Evolutionary conservation across 2,329 filamentous ascomycete genomes (phyloP).

Genomic region (Fusarium udum): DNA sequence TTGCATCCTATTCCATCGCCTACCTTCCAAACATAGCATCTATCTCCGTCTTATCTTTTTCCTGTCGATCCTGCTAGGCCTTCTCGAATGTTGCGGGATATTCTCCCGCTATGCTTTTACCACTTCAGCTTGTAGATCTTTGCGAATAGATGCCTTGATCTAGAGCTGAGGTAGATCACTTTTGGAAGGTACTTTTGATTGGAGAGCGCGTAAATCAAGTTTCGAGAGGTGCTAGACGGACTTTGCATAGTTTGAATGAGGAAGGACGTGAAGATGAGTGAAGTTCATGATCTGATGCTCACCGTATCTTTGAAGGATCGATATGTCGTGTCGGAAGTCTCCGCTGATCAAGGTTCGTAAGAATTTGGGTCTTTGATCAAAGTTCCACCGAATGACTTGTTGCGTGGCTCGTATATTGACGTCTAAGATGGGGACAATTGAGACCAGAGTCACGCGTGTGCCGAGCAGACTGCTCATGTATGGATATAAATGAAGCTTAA

Average conservation of each 20-base stretch:
- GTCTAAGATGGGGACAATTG: too few species aligned
- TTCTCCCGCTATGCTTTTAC: neutral
- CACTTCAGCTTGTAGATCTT: neutral
- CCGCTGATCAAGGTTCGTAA: neutral
- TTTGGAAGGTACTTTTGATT: constrained; percentile 3
- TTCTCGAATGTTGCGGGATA: neutral
- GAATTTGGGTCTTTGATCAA: neutral
- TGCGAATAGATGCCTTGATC: neutral
- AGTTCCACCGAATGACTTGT: neutral
- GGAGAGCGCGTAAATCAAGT: neutral
- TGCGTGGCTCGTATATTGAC: neutral
- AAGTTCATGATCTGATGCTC: constrained; percentile 1
- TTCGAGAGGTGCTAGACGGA: neutral
- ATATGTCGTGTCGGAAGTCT: neutral
- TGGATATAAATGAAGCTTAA: neutral
- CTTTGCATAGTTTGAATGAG: neutral
- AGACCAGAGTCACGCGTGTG: too few species aligned
- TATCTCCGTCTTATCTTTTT: constrained; percentile 9
- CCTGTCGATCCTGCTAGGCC: neutral
- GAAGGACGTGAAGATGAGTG: neutral
- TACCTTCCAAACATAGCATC: constrained; percentile 20
- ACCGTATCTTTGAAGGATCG: neutral
- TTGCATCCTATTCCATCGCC: neutral
- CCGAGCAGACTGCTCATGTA: rapidly evolving
- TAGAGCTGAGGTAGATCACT: neutral